These are phyloP conservation scores for Selenicereus undatus DNA, from an alignment of 148 eudicot species.

Conservation along the genomic window DNA sequence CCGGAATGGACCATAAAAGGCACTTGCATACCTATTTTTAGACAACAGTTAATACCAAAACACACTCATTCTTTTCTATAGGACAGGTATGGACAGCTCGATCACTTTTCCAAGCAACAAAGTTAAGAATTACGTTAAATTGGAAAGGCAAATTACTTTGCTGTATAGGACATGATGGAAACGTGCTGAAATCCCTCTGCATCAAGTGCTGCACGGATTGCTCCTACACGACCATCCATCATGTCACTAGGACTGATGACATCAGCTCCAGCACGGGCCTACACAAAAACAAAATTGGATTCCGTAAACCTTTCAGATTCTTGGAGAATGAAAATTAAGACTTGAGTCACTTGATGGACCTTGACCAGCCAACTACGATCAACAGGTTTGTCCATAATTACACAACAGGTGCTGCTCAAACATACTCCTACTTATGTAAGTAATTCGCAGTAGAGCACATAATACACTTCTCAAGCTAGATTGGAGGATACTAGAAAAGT, in stretches of 20 bases:
- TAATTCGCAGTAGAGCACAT: too few relatives aligned
- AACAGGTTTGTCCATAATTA: neutral
- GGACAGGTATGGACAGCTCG: neutral
- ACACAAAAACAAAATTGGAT: neutral
- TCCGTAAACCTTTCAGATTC: neutral
- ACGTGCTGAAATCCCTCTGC: conserved; percentile 83
- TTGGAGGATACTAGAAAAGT: neutral
- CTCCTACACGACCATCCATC: conserved; percentile 99
- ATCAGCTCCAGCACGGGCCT: conserved; percentile 99
- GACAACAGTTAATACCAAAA: neutral
- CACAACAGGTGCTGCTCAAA: neutral
- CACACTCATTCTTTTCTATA: neutral
- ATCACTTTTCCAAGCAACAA: neutral
- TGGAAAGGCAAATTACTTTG: conserved; percentile 55
- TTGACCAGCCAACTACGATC: neutral
- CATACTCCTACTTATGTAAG: too few relatives aligned
- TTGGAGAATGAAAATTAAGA: neutral
- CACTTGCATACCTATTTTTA: conserved; percentile 75
- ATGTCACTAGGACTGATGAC: conserved; percentile 99
- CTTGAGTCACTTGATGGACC: neutral
- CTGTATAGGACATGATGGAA: conserved; percentile 96
- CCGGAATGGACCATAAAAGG: conserved; percentile 95
- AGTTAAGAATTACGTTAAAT: neutral
- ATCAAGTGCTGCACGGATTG: conserved; percentile 91
- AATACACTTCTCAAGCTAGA: neutral